Base-by-base conservation (phyloP, 1,284 basidiomycete species). In the Sporisorium exsertum region DNA sequence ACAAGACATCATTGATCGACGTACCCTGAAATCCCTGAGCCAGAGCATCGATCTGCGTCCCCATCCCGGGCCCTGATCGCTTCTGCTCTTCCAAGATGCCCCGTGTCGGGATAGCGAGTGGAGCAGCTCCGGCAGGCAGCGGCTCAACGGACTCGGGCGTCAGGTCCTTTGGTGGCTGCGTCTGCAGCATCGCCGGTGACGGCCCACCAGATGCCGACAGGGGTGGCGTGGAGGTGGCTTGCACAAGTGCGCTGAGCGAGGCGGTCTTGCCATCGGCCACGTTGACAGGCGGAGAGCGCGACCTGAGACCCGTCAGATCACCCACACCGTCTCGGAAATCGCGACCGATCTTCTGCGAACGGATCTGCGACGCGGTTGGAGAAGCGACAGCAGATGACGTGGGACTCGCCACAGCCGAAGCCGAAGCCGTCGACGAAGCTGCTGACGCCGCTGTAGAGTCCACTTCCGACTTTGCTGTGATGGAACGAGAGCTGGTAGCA, bases 261-360 rank as follows among this genome's bases (percentile, higher is more conserved):
- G 56, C 52, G 2, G 60, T 40, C 50, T 59, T 66, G 16, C 67
- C 57, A 22, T 70, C 72, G 5, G 60, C 58, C 10, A 27, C 52
- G n/a, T 52, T 55, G 37, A 66, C 57, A 1, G 65, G 61, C 40
- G 73, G 73, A n/a, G 69, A 76, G 32, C 73, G 73, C 33, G 73
- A 76, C 56, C 73, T 76, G 35, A 76, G 73, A 22, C 73, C 73
- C 15, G 73, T 76, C 22, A 72, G 33, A 37, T 76, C 69, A 47
- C 73, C 73, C 15, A 76, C 69, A 27, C 73, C 73, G 20, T 76
- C 73, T 20, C 73, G 64, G 32, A 76, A 76, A 37, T 76, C 65
- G 15, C 69, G 64, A 9, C 73, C 73, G 18, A 72, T 68, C 65
- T 76, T 76, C 42, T 62, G 64, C 15, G 66, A 54, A 20, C 72